These are phyloP conservation scores for Lentinula novae-zelandiae DNA, from an alignment of 1,284 basidiomycete species.

Conservation along the genomic window DNA sequence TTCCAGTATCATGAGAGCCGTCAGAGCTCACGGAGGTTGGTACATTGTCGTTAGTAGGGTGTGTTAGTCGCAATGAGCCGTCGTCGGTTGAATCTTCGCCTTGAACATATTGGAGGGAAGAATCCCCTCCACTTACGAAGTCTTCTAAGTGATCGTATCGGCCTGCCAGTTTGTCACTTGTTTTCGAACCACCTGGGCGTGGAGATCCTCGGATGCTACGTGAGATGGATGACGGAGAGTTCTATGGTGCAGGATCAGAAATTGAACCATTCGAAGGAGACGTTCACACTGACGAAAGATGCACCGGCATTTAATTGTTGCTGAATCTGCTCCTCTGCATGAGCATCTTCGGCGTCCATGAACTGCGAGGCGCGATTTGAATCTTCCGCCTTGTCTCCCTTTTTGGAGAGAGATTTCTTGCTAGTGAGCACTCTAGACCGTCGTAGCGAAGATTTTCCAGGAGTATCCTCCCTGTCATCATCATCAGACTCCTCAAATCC, in stretches of 20 bases:
- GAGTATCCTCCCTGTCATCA: slow-evolving; percentile 49
- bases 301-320: slow-evolving; percentile 75
- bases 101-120: slow-evolving; percentile 30
- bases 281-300: slow-evolving; percentile 49
- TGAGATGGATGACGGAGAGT: slow-evolving; percentile 57
- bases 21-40: slow-evolving; percentile 56
- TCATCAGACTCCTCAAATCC: slow-evolving; percentile 40
- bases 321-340: slow-evolving; percentile 81
- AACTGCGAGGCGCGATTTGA: slow-evolving; percentile 75
- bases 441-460: slow-evolving; percentile 44
- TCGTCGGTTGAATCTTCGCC: slow-evolving; percentile 38
- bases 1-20: slow-evolving; percentile 27
- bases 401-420: slow-evolving; percentile 30
- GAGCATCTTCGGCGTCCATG: slow-evolving; percentile 88
- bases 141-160: slow-evolving; percentile 1
- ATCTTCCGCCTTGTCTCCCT: slow-evolving; percentile 39
- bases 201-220: slow-evolving; percentile 67
- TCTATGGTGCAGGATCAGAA: slow-evolving; percentile 29
- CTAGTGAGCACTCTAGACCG: slow-evolving; percentile 24
- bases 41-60: slow-evolving; percentile 44
- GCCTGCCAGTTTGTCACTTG: slow-evolving; percentile 28
- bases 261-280: slow-evolving; percentile 1
- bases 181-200: slow-evolving; percentile 35
- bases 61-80: slow-evolving; percentile 48
- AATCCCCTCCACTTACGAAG: slow-evolving; percentile 32